Base-by-base conservation (phyloP, 192 early-diverging fungal species). In the Backusella psychrophila region DNA sequence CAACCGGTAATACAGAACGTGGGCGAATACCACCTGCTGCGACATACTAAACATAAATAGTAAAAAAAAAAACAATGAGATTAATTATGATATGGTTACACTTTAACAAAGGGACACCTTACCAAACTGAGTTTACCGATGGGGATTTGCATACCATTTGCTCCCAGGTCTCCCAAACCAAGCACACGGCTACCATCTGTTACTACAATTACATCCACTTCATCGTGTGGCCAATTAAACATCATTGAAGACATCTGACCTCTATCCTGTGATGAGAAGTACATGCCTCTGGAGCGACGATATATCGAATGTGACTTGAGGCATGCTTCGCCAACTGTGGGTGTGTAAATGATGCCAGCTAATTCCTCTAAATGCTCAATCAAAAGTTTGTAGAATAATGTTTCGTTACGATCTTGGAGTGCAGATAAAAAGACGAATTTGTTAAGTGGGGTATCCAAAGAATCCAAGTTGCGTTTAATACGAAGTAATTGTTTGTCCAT, bases 401-500 rank as follows among this genome's bases (percentile, higher is more conserved):
- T 87, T 67, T 87, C 86, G 67, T 87, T 87, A 49, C 86, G 82
- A 73, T 87, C 86, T 82, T 87, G 86, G 17, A 87, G 80, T 42
- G 84, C 86, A 7, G 86, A 81, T 71, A 87, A 81, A 35, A 87
- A 87, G 26, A 87, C 75, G 53, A 87, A 87, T 78, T 87, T 87
- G 38, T 83, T 81, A 19, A 87, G 75, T 6, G 86, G 86, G 23
- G 86, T 84, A 39, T 79, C 67, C 70, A 82, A 84, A 31, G 78
- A 79, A 52, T 85, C 82, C 76, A 87, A 75, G 75, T 87, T 87
- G 14, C 81, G 83, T 63, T 85, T 87, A 26, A 87, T 80, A 63
- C 86, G 82, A 63, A 83, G 77, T n/a, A 87, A 75, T 70, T 87
- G 86, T 74, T 85, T 87, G 23, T 87, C 86, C 86, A 87, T 87